phyloP scores from a whole-genome alignment of 768 basidiomycete genomes.

The Suillus spraguei region DNA sequence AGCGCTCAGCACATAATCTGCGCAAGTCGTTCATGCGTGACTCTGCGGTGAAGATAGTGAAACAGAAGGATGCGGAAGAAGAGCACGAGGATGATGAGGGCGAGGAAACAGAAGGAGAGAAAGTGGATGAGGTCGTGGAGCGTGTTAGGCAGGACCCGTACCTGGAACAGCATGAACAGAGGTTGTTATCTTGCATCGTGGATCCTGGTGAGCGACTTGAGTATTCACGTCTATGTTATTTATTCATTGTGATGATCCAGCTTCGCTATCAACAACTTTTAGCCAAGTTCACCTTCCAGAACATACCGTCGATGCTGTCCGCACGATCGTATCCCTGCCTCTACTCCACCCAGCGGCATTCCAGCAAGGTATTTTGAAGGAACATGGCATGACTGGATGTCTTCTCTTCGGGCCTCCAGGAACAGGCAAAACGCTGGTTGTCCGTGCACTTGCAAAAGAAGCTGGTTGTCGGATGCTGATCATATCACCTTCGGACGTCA shows the following conservation, averaged over 20 bases:
- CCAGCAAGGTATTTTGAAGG: slow-evolving; percentile 84
- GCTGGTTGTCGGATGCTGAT: slow-evolving; percentile 93
- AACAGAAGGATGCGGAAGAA: slow-evolving; percentile 37
- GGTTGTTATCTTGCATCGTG: slow-evolving; percentile 83
- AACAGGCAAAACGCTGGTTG: slow-evolving; percentile 88
- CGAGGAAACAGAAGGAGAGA: slow-evolving; percentile 37
- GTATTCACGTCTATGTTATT: background rate
- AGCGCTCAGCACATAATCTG: slow-evolving; percentile 48
- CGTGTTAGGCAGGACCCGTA: slow-evolving; percentile 72
- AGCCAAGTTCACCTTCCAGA: slow-evolving; percentile 85
- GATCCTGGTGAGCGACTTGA: slow-evolving; percentile 58
- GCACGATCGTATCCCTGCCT: slow-evolving; percentile 89
- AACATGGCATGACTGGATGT: slow-evolving; percentile 90
- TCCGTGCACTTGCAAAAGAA: slow-evolving; percentile 89
- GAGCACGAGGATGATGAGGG: slow-evolving; percentile 28
- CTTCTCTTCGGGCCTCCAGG: slow-evolving; percentile 93
- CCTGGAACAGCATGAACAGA: slow-evolving; percentile 80
- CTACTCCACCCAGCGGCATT: slow-evolving; percentile 87
- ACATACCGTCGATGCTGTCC: slow-evolving; percentile 88
- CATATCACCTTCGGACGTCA: slow-evolving; percentile 90
- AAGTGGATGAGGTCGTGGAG: slow-evolving; percentile 74
- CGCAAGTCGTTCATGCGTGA: slow-evolving; percentile 67
- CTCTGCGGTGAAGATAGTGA: slow-evolving; percentile 36
- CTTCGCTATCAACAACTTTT: slow-evolving; percentile 80
- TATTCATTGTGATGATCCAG: slow-evolving; percentile 37